phyloP scores from a whole-genome alignment of 345 rosid genomes.

The Aegle marmelos region DNA sequence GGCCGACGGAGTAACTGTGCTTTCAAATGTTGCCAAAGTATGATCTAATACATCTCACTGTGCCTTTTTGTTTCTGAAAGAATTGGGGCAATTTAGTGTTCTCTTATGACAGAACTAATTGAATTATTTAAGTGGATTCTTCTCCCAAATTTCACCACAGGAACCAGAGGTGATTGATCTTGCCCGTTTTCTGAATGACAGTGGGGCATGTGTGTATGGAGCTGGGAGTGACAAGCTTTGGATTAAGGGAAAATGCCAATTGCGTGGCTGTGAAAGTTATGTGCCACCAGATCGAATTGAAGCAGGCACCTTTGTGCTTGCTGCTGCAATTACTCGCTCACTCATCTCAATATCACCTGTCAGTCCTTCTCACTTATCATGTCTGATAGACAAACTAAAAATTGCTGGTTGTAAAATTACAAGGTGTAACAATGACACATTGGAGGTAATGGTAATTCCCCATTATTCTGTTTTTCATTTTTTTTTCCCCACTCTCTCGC shows the following conservation, averaged over 20 bases:
- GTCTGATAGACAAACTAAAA: conserved; percentile 19
- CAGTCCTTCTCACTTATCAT: conserved; percentile 22
- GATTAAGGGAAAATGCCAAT: conserved; percentile 18
- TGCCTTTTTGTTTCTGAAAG: background rate
- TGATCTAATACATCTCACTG: background rate
- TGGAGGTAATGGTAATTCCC: conserved; percentile 15
- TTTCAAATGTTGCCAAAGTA: conserved; percentile 38
- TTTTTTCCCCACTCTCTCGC: background rate
- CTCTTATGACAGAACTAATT: conserved; percentile 2
- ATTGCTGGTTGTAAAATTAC: conserved; percentile 31
- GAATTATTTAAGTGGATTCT: background rate
- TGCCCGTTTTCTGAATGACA: conserved; percentile 24
- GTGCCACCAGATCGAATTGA: conserved; percentile 31
- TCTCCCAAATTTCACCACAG: conserved; percentile 3
- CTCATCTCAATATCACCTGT: conserved; percentile 30
- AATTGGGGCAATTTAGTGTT: background rate
- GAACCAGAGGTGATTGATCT: conserved; percentile 35
- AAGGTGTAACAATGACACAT: background rate
- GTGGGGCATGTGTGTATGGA: conserved; percentile 30
- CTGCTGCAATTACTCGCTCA: conserved; percentile 38
- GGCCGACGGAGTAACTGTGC: conserved; percentile 34
- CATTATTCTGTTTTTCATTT: background rate
- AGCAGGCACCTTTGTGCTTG: conserved; percentile 36
- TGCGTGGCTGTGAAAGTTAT: conserved; percentile 24
- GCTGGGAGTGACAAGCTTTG: conserved; percentile 18